Evolutionary conservation across 371 early-diverging fungal genomes (phyloP).

Genomic region (Saksenaea vasiformis): DNA sequence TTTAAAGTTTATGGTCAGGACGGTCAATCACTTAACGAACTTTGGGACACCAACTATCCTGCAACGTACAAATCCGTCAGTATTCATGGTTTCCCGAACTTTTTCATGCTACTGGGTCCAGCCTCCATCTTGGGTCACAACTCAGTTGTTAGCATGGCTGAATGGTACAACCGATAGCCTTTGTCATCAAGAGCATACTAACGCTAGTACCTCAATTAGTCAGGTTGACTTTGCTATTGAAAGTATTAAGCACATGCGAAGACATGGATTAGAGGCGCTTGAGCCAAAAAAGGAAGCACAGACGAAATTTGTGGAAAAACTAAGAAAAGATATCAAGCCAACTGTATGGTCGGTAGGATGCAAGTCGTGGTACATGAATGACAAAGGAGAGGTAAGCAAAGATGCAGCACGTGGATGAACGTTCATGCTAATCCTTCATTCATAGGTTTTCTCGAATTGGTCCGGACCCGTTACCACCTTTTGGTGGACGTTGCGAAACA

Average conservation of each 20-base stretch:
- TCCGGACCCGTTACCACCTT: slow-evolving; percentile 21
- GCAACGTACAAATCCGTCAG: slow-evolving; percentile 28
- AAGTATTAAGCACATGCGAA: slow-evolving; percentile 17
- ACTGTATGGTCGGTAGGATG: slow-evolving; percentile 32
- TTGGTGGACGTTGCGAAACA: slow-evolving; percentile 20
- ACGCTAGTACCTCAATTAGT: slow-evolving; percentile 10
- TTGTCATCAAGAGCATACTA: neutral
- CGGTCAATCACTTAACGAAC: slow-evolving; percentile 3
- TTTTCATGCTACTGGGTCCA: slow-evolving; percentile 36
- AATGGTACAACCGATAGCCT: slow-evolving; percentile 15
- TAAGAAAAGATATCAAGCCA: slow-evolving; percentile 16
- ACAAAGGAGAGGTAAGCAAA: slow-evolving; percentile 22
- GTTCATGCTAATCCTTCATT: neutral
- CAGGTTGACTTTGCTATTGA: slow-evolving; percentile 27
- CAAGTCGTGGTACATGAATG: slow-evolving; percentile 28
- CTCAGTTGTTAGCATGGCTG: slow-evolving; percentile 37
- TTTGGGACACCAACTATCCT: slow-evolving; percentile 17
- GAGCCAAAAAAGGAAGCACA: slow-evolving; percentile 24
- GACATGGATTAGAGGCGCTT: slow-evolving; percentile 15
- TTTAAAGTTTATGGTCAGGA: slow-evolving; percentile 10
- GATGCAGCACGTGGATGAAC: neutral
- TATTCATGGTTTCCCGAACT: slow-evolving; percentile 30
- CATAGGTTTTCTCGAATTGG: slow-evolving; percentile 23
- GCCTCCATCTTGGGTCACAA: slow-evolving; percentile 33
- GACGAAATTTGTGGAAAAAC: slow-evolving; percentile 14